Percentiles rank a stretch among this genome's conserved stretches.
phyloP scores from a whole-genome alignment of 169 alveolate species.

The Plasmodium yoelii region DNA sequence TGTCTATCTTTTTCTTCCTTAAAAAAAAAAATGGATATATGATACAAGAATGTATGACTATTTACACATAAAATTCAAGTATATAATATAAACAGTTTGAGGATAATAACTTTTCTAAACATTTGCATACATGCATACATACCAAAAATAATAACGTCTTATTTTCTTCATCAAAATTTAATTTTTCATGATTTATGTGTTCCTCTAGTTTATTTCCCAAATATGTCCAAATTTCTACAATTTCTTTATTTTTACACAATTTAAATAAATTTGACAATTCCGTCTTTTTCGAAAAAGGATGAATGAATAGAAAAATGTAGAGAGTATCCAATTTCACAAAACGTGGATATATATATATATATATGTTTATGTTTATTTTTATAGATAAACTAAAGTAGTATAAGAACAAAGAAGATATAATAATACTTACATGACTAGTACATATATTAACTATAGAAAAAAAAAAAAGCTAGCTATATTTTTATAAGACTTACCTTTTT shows the following conservation, averaged over 20 bases:
- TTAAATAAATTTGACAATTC: conserved; percentile 7
- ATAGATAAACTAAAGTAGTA: too few species aligned
- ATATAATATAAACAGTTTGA: too few species aligned
- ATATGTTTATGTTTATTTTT: too few species aligned
- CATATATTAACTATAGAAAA: too few species aligned
- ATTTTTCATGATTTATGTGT: conserved; percentile 20
- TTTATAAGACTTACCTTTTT: not conserved
- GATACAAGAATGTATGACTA: not conserved
- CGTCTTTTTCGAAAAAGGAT: not conserved
- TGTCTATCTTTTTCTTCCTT: conserved; percentile 69
- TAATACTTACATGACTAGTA: too few species aligned
- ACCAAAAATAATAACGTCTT: conserved; percentile 41
- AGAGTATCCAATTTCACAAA: too few species aligned
- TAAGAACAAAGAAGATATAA: too few species aligned
- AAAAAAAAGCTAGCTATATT: too few species aligned
- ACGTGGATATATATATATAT: too few species aligned
- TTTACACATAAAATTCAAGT: too few species aligned
- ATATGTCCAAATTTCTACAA: conserved; percentile 30
- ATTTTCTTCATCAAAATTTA: conserved; percentile 37
- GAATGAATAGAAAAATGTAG: too few species aligned
- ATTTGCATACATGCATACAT: not conserved
- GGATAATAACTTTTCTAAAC: too few species aligned
- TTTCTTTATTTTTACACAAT: conserved; percentile 40
- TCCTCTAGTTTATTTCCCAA: conserved; percentile 32
- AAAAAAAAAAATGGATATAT: not conserved